Evolutionary conservation across 805 yeast genomes (phyloP), one percentile per base, ranked within the genome.

Genomic region (Wickerhamomyces subpelliculosus): DNA sequence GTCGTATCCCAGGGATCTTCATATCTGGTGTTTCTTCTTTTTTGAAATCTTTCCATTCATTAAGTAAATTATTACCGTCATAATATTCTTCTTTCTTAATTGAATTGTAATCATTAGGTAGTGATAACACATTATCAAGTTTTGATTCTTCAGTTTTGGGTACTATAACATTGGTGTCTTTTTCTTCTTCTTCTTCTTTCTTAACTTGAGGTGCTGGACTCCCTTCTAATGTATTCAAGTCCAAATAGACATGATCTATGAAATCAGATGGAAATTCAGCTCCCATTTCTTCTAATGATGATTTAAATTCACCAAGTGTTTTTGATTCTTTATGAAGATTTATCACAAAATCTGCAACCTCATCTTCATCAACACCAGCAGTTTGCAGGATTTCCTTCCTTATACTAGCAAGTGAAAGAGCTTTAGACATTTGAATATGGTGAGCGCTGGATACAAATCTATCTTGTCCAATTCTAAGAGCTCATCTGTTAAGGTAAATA

Each of bases 331-430:
- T 45, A 42, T 62, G 62, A 8, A 76, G 47, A 40, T 65, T 63
- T 12, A 66, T 40, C 5, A 77, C 56, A 47, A 68, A 73, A 41
- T 70, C 73, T 1, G 76, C 70, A 18, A 73, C 60, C 6, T 64
- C 58, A 27, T 54, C 57, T 39, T 75, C 79, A 27, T 62, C 59
- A 4, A 62, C 52, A 8, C 68, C 73, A 1, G 57, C 40, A 9
- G 53, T 40, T 13, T 38, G 32, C 6, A 44, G 38, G 24, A 62
- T 51, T 27, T 49, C 32, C 16, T 37, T 9, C 27, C 26, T 24
- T 19, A 36, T 25, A 8, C 22, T 14, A 10, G 14, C 26, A 20
- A 34, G 21, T 5, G 19, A n/a, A 25, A 24, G 12, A 10, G 8
- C 20, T 25, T 22, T 14, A 6, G 19, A 27, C 19, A 16, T 27